Base-by-base conservation (phyloP, 169 alveolate species). In the Cystoisospora suis region DNA sequence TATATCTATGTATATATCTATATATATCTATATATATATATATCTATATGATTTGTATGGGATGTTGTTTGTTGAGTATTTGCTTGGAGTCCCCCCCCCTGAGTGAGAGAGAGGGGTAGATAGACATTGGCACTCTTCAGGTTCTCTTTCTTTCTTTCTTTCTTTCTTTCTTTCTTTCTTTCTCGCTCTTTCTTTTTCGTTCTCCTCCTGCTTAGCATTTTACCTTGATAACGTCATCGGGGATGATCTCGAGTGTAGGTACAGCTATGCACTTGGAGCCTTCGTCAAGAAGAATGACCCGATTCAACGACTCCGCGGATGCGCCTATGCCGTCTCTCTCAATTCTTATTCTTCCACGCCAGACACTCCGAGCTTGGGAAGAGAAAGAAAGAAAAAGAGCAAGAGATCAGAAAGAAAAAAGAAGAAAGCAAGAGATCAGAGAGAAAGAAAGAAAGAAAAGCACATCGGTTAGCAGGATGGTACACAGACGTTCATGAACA, bases 241-340 rank as follows among this genome's bases (percentile, higher is more conserved):
- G 95, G 69, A 93, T 91, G 80, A 93, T 93, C 83, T 93, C 95
- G 45, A 93, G 90, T 1, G 95, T 91, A 27, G 95, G 95, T 45
- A 93, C 86, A 32, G 94, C 92, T 38, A 93, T 94, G 58, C 94
- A 93, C 40, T 94, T 77, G n/a, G 95, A 93, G 34, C 95, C 95
- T 40, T 89, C 86, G 81, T 93, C 91, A 86, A 93, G 89, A 49
- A 93, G 81, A 23, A 93, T 86, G 15, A 93, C 93, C 49, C 94
- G 91, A 58, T 92, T 88, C 46, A 93, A 72, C 27, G 95, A 88
- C 49, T 91, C 91, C 65, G 94, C 92, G 29, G 89, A 61, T 40
- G 95, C 94, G 38, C 94, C 94, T 12, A 79, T 89, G 79, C 94
- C 95, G 59, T 93, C 59, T 34, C 94, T 69, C 70, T 93, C 95